Evolutionary conservation across 768 basidiomycete species (phyloP), one percentile per base, ranked within the genome.

Genomic region (Psilocybe cubensis): DNA sequence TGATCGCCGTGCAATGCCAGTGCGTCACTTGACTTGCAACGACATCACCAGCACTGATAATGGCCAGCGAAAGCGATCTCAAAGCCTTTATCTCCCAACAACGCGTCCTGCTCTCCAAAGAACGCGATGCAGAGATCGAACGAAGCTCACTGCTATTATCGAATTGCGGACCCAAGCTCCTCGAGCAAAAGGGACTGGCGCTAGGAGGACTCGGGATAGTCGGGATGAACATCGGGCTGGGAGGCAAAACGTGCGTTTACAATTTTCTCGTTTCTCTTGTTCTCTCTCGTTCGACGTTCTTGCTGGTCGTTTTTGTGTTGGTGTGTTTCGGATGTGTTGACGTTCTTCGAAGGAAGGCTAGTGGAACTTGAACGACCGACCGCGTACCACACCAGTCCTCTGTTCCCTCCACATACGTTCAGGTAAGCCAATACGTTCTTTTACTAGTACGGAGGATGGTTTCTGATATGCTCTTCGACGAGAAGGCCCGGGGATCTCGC

Each of bases 111-210:
- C 79, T 97, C 4, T 64, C 79, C 10, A 75, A 74, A 55, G 96
- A 98, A 73, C 84, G 91, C 25, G 80, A 85, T 41, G 90, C 91
- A n/a, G 96, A 98, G 65, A 83, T 94, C 60, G 87, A 89, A 57
- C 83, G 91, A 35, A 90, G 83, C 12, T 85, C 89, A 7, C 76
- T 97, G 44, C 74, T 96, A 29, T 78, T 95, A 18, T 87, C 91
- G 8, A 92, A 92, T 55, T 94, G 92, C 66, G 83, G 88, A 1
- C 88, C 89, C 0, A 91, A 87, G 61, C 76, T 95, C 8, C 79
- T 98, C n/a, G 94, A 96, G 70, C 87, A 91, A 62, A 88, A 89
- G 56, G 96, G 96, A 3, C 77, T 98, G 9, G 88, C 92, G 0
- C 70, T 97, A 1, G 83, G 82, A 25, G 88, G 88, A 43, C 77